Percentiles rank a stretch among this genome's conserved stretches.
phyloP scores from a whole-genome alignment of 2,329 filamentous ascomycete species.

The Emmonsia crescens region DNA sequence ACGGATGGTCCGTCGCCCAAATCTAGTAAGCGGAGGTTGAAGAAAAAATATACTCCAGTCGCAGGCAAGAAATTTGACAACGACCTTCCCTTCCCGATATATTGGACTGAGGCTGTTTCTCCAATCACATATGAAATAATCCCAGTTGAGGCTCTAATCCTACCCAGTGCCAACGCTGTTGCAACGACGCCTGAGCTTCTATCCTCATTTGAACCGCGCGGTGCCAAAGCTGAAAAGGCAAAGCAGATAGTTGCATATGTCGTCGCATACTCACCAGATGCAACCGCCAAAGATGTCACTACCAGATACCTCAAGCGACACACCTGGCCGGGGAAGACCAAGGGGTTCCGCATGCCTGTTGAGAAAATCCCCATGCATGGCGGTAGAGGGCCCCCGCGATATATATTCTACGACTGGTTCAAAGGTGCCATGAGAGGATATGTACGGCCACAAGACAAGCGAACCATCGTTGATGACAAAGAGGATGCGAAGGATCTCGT shows the following conservation, averaged over 20 bases:
- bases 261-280: slow-evolving; percentile 69
- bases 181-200: slow-evolving; percentile 63
- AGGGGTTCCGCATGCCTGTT: slow-evolving; percentile 64
- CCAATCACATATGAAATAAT: slow-evolving; percentile 69
- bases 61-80: slow-evolving; percentile 49
- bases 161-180: slow-evolving; percentile 46
- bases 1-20: background rate
- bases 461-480: slow-evolving; percentile 62
- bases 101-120: slow-evolving; percentile 87
- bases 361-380: slow-evolving; percentile 77
- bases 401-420: slow-evolving; percentile 83
- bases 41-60: slow-evolving; percentile 8
- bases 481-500: slow-evolving; percentile 72
- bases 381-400: slow-evolving; percentile 61
- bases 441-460: slow-evolving; percentile 38
- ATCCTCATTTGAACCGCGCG: slow-evolving; percentile 69
- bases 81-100: slow-evolving; percentile 73
- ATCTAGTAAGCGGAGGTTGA: background rate
- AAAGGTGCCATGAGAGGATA: slow-evolving; percentile 68
- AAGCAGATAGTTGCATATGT: slow-evolving; percentile 88
- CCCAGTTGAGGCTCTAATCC: slow-evolving; percentile 63
- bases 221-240: slow-evolving; percentile 68
- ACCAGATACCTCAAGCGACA: slow-evolving; percentile 77
- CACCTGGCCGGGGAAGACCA: slow-evolving; percentile 77
- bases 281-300: slow-evolving; percentile 89